Percentiles rank a stretch among this genome's conserved stretches.
Evolutionary conservation across 75 land plant genomes (phyloP).

Genomic region (Selaginella moellendorffii): DNA sequence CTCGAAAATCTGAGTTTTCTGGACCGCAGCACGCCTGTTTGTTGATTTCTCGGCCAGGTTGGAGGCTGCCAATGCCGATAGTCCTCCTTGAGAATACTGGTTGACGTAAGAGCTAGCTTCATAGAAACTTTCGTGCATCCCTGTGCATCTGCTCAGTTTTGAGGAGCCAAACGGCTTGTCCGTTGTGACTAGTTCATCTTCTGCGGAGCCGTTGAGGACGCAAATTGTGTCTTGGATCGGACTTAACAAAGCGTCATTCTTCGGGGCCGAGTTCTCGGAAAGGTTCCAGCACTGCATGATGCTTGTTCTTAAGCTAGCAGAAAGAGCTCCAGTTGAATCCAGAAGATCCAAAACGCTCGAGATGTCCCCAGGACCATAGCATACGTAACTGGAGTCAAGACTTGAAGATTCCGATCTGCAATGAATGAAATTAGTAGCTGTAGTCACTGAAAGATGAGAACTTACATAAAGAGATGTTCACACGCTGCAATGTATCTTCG

Average conservation of each 20-base stretch:
- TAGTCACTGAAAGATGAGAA: too few species aligned
- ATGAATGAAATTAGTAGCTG: not conserved
- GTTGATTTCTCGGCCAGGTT: constrained; percentile 28
- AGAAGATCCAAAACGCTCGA: not conserved
- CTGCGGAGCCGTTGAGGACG: too few species aligned
- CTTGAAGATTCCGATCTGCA: not conserved
- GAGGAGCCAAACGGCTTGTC: too few species aligned
- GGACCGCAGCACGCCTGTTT: not conserved
- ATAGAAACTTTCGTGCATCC: not conserved
- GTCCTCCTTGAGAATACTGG: constrained; percentile 49
- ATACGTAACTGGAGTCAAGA: not conserved
- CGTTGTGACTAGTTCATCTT: too few species aligned
- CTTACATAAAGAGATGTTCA: constrained; percentile 79
- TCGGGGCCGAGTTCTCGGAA: not conserved
- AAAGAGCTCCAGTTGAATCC: not conserved
- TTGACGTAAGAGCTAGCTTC: constrained; percentile 32
- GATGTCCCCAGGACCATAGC: not conserved
- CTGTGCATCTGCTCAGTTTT: too few species aligned
- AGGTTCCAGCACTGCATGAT: not conserved
- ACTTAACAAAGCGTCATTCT: constrained; percentile 1
- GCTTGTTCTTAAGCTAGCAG: not conserved
- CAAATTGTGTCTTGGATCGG: not conserved
- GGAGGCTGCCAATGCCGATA: constrained; percentile 50
- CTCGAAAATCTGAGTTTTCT: constrained; percentile 14
- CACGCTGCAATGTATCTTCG: constrained; percentile 41